Percentiles rank a stretch among this genome's conserved stretches.
Conservation (phyloP, 1,284 basidiomycete genomes). For the Sporisorium reilianum region DNA sequence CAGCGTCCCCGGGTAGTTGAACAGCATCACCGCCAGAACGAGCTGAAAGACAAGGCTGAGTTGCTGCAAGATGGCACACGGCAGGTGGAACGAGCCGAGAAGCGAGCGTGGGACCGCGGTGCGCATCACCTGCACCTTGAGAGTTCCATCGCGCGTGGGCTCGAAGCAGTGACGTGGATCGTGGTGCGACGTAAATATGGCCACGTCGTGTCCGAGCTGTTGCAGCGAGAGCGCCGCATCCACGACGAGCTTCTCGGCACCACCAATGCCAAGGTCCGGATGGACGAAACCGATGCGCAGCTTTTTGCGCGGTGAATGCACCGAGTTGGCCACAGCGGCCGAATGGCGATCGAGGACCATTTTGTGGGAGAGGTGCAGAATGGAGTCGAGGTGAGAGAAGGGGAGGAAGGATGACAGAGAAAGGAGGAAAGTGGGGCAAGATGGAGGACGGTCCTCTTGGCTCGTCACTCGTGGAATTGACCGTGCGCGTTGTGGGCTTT, state of each 20-base stretch:
- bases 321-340: constrained; percentile 46
- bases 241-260: constrained; percentile 94
- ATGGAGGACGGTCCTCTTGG: background rate
- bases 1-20: constrained; percentile 69
- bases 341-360: constrained; percentile 47
- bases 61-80: constrained; percentile 89
- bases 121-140: constrained; percentile 83
- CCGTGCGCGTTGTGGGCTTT: constrained; percentile 11
- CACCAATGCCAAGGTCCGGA: constrained; percentile 96
- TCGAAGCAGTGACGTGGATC: constrained; percentile 74
- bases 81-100: constrained; percentile 82
- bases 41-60: constrained; percentile 76
- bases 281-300: constrained; percentile 85
- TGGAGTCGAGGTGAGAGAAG: background rate
- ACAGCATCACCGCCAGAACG: constrained; percentile 49
- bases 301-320: constrained; percentile 48
- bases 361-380: background rate
- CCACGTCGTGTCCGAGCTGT: constrained; percentile 84
- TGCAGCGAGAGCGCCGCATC: constrained; percentile 92
- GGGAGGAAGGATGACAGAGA: background rate
- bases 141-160: constrained; percentile 73
- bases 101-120: constrained; percentile 82
- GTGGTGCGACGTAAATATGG: constrained; percentile 93
- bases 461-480: background rate
- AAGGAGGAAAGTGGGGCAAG: too few relatives aligned